Base-by-base conservation (phyloP, 169 alveolate species). In the Plasmodium gallinaceum region DNA sequence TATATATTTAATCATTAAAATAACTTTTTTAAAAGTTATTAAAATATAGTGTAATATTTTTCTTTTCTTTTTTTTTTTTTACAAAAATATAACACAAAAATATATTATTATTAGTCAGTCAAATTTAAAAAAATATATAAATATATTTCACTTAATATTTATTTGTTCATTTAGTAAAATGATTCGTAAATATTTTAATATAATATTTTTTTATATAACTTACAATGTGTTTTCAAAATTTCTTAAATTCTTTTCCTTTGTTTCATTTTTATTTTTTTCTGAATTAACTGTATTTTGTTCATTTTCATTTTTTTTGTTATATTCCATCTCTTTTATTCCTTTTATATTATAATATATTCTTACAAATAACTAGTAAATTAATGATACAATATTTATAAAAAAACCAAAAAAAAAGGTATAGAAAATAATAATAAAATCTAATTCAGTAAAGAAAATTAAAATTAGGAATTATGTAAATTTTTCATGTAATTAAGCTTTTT, bases 191-290 rank as follows among this genome's bases (percentile, higher is more conserved):
- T 10, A 43, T 42, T 48, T 58, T 16, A 16, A 60, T 20, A 60
- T 60, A 60, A 5, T 62, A 0, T 65, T 24, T 52, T 62, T 22
- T 9, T 42, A 8, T 73, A 43, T 24, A 69, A 73, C 39, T 32
- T 73, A 73, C 86, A 73, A 73, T 51, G 86, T 73, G 20, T 58
- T 48, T 73, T 73, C 86, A 46, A 73, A 73, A 52, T 73, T 73
- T 46, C 51, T 73, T 45, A 73, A 58, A 1, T 73, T 52, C 20
- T 32, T 20, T 18, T 73, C 86, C 68, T 46, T 57, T 45, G 43
- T 37, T 22, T 58, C 86, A 73, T 52, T 54, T 20, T 24, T 52
- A n/a, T 10, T 54, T 32, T 73, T 48, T 57, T 54, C 86, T 61
- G 60, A 43, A 42, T 12, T 26, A 58, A 22, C 39, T 26, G 26